A percentile compares a stretch with the other conserved stretches of the same genome.
Evolutionary conservation across 2,329 filamentous ascomycete species (phyloP).

Genomic region (Elsinoe perseae): DNA sequence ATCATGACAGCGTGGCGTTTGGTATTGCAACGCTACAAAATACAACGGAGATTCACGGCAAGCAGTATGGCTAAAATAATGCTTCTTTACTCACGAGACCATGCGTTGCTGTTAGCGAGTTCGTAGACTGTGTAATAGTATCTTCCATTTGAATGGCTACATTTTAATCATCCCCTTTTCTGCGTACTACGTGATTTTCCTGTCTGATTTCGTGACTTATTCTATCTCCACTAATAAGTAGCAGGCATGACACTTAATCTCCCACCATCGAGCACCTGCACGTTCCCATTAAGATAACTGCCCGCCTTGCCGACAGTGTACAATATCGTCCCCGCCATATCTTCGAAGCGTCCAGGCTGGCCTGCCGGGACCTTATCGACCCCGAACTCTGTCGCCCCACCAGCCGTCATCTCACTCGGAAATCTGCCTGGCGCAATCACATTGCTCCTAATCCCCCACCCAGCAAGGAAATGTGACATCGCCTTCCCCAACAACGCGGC

Average conservation of each 20-base stretch:
- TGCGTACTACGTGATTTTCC: neutral
- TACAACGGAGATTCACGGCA: neutral
- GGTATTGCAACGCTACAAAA: neutral
- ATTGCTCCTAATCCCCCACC: conserved; percentile 42
- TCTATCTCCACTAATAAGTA: conserved; percentile 18
- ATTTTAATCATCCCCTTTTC: neutral
- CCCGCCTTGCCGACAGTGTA: conserved; percentile 46
- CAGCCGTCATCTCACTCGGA: conserved; percentile 40
- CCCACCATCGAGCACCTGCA: conserved; percentile 43
- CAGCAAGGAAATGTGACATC: conserved; percentile 35
- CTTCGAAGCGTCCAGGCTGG: conserved; percentile 31
- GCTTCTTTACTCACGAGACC: neutral
- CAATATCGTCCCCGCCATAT: conserved; percentile 43
- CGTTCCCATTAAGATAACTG: conserved; percentile 47
- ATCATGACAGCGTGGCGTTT: neutral
- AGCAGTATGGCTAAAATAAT: neutral
- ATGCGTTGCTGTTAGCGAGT: neutral
- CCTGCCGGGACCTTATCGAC: conserved; percentile 34
- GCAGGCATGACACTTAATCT: conserved; percentile 19
- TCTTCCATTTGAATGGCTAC: neutral
- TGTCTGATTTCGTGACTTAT: neutral
- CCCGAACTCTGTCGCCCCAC: conserved; percentile 27
- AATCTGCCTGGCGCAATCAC: conserved; percentile 39
- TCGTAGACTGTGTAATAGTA: neutral
- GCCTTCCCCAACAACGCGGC: conserved; percentile 41